phyloP scores from a whole-genome alignment of 805 yeast genomes.

The Candida ortonii region DNA sequence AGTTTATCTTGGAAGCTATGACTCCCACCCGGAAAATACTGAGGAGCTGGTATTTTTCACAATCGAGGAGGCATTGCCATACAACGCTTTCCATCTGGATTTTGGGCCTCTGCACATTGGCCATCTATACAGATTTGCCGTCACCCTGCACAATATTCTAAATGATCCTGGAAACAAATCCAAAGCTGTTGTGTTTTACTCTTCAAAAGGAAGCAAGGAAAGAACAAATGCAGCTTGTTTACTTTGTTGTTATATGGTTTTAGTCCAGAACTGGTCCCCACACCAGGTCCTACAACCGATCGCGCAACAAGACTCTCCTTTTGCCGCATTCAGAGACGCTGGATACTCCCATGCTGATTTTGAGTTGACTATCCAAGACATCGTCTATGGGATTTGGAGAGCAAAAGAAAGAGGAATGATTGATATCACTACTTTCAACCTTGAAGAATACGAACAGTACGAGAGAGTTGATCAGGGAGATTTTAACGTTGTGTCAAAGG shows the following conservation, averaged over 20 bases:
- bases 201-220: conserved; percentile 74
- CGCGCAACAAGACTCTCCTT: conserved; percentile 87
- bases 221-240: conserved; percentile 94
- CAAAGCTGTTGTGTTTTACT: conserved; percentile 87
- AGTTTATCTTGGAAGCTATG: conserved; percentile 88
- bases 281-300: conserved; percentile 96
- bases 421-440: conserved; percentile 79
- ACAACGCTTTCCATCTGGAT: conserved; percentile 93
- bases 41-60: conserved; percentile 79
- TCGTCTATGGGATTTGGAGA: conserved; percentile 95
- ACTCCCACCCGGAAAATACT: conserved; percentile 73
- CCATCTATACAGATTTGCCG: conserved; percentile 91
- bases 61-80: conserved; percentile 86
- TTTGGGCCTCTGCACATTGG: conserved; percentile 97
- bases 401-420: conserved; percentile 91
- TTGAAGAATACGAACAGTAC: conserved; percentile 91
- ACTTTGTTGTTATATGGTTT: conserved; percentile 88
- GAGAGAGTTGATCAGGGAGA: conserved; percentile 98
- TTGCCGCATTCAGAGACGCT: conserved; percentile 94
- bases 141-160: conserved; percentile 83
- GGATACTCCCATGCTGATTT: conserved; percentile 96
- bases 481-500: conserved; percentile 85
- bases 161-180: conserved; percentile 81
- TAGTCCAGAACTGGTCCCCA: conserved; percentile 97
- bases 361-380: conserved; percentile 88